Conservation (phyloP, 352 stramenopile genomes). For the Phytophthora pini region DNA sequence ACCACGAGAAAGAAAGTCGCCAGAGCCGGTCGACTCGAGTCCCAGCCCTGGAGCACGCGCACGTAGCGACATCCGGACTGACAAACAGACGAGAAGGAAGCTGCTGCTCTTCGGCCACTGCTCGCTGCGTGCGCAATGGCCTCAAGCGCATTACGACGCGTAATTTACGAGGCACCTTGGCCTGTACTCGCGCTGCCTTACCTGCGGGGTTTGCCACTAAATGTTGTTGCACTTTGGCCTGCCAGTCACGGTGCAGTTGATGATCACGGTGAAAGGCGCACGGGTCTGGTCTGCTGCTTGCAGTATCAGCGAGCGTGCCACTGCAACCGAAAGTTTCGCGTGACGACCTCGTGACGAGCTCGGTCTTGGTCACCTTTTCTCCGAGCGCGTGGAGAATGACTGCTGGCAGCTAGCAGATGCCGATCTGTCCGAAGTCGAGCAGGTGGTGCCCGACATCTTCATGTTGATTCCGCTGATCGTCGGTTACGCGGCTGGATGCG, state of each 20-base stretch:
- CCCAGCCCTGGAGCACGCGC: conserved; percentile 8
- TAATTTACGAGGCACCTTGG: neutral
- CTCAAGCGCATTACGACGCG: neutral
- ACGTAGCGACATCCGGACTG: conserved; percentile 25
- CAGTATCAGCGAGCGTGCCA: conserved; percentile 14
- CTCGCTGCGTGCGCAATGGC: neutral
- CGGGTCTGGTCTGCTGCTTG: conserved; percentile 1
- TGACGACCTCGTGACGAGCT: conserved; percentile 13
- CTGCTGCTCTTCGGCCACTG: conserved; percentile 1
- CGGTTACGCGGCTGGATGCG: neutral
- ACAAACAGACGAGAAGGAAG: conserved; percentile 18
- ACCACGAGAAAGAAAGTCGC: conserved; percentile 16
- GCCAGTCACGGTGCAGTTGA: conserved; percentile 12
- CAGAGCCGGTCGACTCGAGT: conserved; percentile 10
- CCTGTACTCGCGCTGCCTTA: conserved; percentile 1
- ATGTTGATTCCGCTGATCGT: conserved; percentile 16
- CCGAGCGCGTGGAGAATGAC: conserved; percentile 1
- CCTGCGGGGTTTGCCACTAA: neutral
- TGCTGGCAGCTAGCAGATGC: too few species aligned
- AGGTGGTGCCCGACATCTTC: conserved; percentile 12
- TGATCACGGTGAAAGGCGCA: conserved; percentile 13
- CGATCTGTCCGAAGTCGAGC: neutral
- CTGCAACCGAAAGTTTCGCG: conserved; percentile 13
- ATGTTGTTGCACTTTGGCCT: neutral
- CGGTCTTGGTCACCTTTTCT: conserved; percentile 9